Conservation (phyloP, 108 stramenopile genomes). For the Stephanodiscus minutulus region DNA sequence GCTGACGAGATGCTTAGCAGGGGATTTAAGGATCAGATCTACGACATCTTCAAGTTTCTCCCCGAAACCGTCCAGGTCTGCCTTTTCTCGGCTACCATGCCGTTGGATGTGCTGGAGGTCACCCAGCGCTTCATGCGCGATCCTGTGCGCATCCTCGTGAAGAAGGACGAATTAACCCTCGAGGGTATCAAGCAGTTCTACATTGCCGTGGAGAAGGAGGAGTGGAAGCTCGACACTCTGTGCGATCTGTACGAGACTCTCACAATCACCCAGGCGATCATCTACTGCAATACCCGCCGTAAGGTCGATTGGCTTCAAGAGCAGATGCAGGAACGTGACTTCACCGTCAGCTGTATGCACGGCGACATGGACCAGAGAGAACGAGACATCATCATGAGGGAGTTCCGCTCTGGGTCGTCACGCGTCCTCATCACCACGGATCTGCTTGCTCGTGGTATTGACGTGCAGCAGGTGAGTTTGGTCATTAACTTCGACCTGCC, state of each 20-base stretch:
- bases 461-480: conserved; percentile 99
- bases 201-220: conserved; percentile 97
- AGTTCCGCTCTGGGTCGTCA: conserved; percentile 99
- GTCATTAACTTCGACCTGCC: conserved; percentile 99
- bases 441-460: conserved; percentile 95
- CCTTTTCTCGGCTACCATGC: conserved; percentile 99
- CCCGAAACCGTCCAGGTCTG: conserved; percentile 98
- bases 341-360: conserved; percentile 99
- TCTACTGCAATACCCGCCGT: conserved; percentile 99
- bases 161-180: conserved; percentile 99
- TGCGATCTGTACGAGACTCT: conserved; percentile 99
- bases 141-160: conserved; percentile 98
- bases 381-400: conserved; percentile 99
- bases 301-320: conserved; percentile 99
- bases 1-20: conserved; percentile 99
- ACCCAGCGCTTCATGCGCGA: conserved; percentile 99
- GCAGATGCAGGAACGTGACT: conserved; percentile 96
- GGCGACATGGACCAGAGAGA: conserved; percentile 99
- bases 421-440: conserved; percentile 99
- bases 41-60: conserved; percentile 99
- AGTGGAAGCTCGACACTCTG: conserved; percentile 99
- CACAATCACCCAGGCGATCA: conserved; percentile 99
- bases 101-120: conserved; percentile 99
- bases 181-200: conserved; percentile 99
- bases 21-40: conserved; percentile 99